A percentile compares a stretch with the other conserved stretches of the same genome.
Conservation (phyloP, 495 filamentous ascomycete species). For the Cercophora samala region DNA sequence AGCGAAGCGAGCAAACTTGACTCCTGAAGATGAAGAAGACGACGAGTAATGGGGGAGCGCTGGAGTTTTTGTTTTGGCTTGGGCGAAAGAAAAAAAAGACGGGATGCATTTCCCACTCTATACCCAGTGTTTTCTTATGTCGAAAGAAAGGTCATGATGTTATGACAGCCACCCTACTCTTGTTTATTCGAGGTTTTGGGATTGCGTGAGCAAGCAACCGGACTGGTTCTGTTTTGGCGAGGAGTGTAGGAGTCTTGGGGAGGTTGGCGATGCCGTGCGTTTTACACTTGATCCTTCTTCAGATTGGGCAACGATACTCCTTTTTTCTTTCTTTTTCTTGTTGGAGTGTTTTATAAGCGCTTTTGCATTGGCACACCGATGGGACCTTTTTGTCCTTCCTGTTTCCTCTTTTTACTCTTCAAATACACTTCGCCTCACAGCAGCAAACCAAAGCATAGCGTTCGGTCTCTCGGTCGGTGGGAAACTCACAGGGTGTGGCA, state of each 20-base stretch:
- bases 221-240: constrained; percentile 25
- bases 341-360: constrained; percentile 7
- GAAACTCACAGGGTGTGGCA: constrained; percentile 10
- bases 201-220: constrained; percentile 20
- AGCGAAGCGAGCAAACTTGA: constrained; percentile 44
- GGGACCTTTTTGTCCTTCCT: constrained; percentile 23
- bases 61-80: constrained; percentile 19
- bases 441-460: constrained; percentile 32
- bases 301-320: constrained; percentile 24
- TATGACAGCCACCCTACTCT: constrained; percentile 36
- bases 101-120: constrained; percentile 20
- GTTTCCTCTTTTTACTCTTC: constrained; percentile 19
- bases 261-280: constrained; percentile 10
- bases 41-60: constrained; percentile 46
- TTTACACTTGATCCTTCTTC: constrained; percentile 17
- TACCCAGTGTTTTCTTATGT: constrained; percentile 29
- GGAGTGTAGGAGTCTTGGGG: constrained; percentile 25
- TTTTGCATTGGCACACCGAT: constrained; percentile 21
- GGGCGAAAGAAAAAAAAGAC: constrained; percentile 9
- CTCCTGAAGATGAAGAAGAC: constrained; percentile 51
- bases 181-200: constrained; percentile 20
- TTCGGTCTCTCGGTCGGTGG: constrained; percentile 8
- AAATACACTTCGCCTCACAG: constrained; percentile 39
- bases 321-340: constrained; percentile 17
- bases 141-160: constrained; percentile 31